A percentile compares a stretch with the other conserved stretches of the same genome.
Conservation (phyloP, 2,329 filamentous ascomycete species). For the Aspergillus luchuensis region DNA sequence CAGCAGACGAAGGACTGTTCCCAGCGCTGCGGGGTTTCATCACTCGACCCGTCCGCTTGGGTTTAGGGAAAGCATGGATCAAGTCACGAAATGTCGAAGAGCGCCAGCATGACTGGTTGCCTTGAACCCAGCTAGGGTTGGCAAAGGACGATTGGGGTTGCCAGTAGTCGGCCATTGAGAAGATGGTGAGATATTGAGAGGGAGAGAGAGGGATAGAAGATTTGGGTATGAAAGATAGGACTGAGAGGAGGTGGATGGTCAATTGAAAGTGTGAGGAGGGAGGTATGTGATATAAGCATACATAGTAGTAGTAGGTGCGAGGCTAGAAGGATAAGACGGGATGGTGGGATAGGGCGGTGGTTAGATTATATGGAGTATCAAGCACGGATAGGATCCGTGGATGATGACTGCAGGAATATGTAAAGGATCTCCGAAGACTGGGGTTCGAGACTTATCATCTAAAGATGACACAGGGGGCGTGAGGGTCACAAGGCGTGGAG, state of each 20-base stretch:
- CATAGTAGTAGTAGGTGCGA: conserved; percentile 15
- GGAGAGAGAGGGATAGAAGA: neutral
- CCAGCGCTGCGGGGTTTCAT: conserved; percentile 67
- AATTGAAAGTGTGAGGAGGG: conserved; percentile 15
- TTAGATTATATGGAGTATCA: conserved; percentile 22
- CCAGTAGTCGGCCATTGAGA: conserved; percentile 36
- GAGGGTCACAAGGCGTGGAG: conserved; percentile 24
- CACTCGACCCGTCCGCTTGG: conserved; percentile 56
- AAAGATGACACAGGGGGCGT: conserved; percentile 26
- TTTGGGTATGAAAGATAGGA: conserved; percentile 4
- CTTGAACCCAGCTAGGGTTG: conserved; percentile 32
- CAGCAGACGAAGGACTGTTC: conserved; percentile 63
- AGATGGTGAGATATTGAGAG: conserved; percentile 5
- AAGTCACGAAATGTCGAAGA: conserved; percentile 41
- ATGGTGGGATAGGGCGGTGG: conserved; percentile 6
- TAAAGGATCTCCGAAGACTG: conserved; percentile 24
- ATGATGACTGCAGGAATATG: conserved; percentile 25
- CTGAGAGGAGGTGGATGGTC: conserved; percentile 9
- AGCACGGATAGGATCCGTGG: conserved; percentile 23
- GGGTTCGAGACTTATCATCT: conserved; percentile 22
- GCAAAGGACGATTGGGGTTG: conserved; percentile 29
- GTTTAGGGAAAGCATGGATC: conserved; percentile 49
- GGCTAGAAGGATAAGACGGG: conserved; percentile 3
- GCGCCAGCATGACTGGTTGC: conserved; percentile 25
- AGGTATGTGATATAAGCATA: conserved; percentile 9